These are phyloP conservation scores for Brassica nigra DNA, from an alignment of 345 rosid genomes.

Conservation along the genomic window DNA sequence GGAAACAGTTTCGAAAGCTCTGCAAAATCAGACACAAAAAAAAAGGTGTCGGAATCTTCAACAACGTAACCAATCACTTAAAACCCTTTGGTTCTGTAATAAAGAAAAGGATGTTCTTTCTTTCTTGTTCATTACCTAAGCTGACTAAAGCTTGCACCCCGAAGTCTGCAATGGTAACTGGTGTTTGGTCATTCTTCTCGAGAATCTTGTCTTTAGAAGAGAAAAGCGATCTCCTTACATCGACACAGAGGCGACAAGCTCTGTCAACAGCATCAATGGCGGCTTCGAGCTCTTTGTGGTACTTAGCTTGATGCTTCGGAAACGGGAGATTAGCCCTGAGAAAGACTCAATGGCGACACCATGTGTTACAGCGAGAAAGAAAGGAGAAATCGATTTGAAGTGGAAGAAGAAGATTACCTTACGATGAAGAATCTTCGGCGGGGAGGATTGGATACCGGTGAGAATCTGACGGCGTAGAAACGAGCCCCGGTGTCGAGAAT, in stretches of 20 bases:
- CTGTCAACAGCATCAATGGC: constrained; percentile 72
- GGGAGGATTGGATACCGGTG: constrained; percentile 23
- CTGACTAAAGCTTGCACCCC: constrained; percentile 91
- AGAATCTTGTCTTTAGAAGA: constrained; percentile 54
- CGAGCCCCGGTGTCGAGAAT: constrained; percentile 46
- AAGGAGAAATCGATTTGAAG: background rate
- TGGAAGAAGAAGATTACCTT: constrained; percentile 45
- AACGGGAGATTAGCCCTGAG: constrained; percentile 67
- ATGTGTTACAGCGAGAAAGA: no score
- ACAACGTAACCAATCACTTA: no score
- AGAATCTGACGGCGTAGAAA: constrained; percentile 47
- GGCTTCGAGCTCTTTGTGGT: constrained; percentile 68
- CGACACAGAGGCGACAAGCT: constrained; percentile 86
- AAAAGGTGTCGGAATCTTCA: no score
- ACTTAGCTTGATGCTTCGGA: constrained; percentile 60
- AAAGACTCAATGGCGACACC: background rate
- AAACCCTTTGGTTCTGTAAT: background rate
- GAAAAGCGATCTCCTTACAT: constrained; percentile 52
- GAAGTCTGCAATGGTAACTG: constrained; percentile 88
- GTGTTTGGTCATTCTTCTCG: constrained; percentile 80
- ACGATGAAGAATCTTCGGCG: constrained; percentile 43
- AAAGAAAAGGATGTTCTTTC: background rate
- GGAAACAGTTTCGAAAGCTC: constrained; percentile 79
- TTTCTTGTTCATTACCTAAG: constrained; percentile 49
- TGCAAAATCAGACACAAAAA: constrained; percentile 20